phyloP scores from a whole-genome alignment of 2,329 filamentous ascomycete genomes.

The Pseudogymnoascus sp. region DNA sequence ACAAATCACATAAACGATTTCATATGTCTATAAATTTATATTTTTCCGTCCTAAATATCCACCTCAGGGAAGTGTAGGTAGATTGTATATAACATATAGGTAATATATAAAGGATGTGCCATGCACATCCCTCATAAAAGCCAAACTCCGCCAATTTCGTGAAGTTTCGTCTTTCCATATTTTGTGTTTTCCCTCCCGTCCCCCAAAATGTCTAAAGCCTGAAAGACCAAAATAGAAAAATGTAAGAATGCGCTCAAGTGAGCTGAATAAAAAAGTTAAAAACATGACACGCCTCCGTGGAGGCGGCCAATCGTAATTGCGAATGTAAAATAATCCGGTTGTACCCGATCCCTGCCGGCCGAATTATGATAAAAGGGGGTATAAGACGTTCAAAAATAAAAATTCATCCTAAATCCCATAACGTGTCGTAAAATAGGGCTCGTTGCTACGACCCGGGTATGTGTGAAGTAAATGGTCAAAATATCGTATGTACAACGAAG shows the following conservation, averaged over 20 bases:
- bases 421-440: not conserved
- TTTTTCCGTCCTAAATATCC: not conserved
- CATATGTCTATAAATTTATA: not conserved
- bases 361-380: not conserved
- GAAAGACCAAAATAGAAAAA: not conserved
- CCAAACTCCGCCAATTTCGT: not conserved
- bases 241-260: not conserved
- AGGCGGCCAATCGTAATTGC: not conserved
- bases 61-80: not conserved
- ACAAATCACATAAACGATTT: not conserved
- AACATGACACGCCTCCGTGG: not conserved
- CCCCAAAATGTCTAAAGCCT: not conserved
- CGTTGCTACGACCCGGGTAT: not conserved
- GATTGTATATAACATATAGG: not conserved
- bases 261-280: not conserved
- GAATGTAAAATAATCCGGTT: not conserved
- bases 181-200: not conserved
- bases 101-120: not conserved
- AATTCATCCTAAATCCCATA: not conserved
- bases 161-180: not conserved
- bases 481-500: constrained; percentile 1
- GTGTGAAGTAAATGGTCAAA: not conserved
- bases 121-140: not conserved
- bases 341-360: not conserved
- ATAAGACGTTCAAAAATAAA: constrained; percentile 2